These are phyloP conservation scores for Warburgia ugandensis DNA, from an alignment of 164 flowering plant species.

Conservation along the genomic window DNA sequence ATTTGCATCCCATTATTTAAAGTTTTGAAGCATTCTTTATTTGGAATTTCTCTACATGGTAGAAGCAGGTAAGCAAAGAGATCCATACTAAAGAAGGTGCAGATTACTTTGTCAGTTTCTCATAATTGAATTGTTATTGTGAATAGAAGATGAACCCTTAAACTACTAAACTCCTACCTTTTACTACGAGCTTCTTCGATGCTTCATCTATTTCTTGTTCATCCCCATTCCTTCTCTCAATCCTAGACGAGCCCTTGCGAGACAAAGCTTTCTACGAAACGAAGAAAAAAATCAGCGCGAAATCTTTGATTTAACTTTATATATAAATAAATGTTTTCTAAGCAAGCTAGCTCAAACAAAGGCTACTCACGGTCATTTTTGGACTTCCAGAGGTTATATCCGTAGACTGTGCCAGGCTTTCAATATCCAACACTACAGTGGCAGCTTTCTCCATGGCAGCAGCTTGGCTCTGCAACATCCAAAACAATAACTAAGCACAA, in stretches of 20 bases:
- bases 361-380: constrained; percentile 18
- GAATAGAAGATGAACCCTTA: not conserved
- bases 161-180: constrained; percentile 13
- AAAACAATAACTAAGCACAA: too few species aligned
- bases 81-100: too few species aligned
- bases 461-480: constrained; percentile 13
- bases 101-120: not conserved
- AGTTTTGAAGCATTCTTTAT: too few species aligned
- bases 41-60: too few species aligned
- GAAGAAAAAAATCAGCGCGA: not conserved
- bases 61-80: too few species aligned
- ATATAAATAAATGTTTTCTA: not conserved
- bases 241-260: constrained; percentile 25
- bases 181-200: constrained; percentile 18
- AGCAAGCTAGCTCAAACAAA: not conserved
- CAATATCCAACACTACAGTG: constrained; percentile 27
- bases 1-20: too few species aligned
- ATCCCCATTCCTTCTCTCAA: constrained; percentile 21
- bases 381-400: constrained; percentile 27
- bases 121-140: not conserved
- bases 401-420: constrained; percentile 19
- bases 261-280: constrained; percentile 22
- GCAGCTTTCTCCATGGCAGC: constrained; percentile 16
- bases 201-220: constrained; percentile 24
- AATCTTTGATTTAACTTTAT: too few species aligned